Evolutionary conservation across 306 rosid genomes (phyloP).

Genomic region (Cicer arietinum): DNA sequence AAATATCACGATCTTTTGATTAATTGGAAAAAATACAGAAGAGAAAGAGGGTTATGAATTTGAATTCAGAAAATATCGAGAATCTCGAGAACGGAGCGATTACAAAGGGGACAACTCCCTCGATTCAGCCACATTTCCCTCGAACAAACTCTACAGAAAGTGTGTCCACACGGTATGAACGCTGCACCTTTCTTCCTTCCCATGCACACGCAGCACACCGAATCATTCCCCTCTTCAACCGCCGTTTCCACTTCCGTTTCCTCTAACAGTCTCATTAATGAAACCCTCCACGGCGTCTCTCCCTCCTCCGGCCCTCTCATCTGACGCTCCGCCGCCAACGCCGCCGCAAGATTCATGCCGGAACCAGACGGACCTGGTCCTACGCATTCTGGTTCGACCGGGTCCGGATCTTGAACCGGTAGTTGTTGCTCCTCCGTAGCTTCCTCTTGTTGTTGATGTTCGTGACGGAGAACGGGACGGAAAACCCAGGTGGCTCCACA

Average conservation of each 20-base stretch:
- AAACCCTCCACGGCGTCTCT: conserved; percentile 68
- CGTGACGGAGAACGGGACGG: conserved; percentile 47
- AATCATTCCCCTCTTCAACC: conserved; percentile 52
- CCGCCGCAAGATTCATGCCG: conserved; percentile 93
- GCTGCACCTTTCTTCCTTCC: conserved; percentile 88
- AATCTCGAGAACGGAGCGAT: conserved; percentile 87
- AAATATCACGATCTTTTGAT: not conserved
- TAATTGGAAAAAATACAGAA: not conserved
- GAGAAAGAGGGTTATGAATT: not conserved
- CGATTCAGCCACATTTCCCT: conserved; percentile 93
- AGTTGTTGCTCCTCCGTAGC: not conserved
- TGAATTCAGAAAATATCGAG: conserved; percentile 73
- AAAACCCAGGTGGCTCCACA: conserved; percentile 86
- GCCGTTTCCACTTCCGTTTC: conserved; percentile 56
- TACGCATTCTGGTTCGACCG: conserved; percentile 47
- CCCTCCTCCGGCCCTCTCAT: conserved; percentile 60
- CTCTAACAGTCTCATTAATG: conserved; percentile 79
- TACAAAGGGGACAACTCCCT: conserved; percentile 94
- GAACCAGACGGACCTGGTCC: conserved; percentile 48
- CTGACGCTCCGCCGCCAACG: conserved; percentile 87
- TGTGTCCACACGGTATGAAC: conserved; percentile 97
- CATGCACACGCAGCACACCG: conserved; percentile 98
- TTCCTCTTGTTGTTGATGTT: conserved; percentile 42
- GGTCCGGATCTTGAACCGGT: conserved; percentile 45
- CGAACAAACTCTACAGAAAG: conserved; percentile 96